These are phyloP conservation scores for Leccinum boreale DNA, from an alignment of 768 basidiomycete genomes.

Conservation along the genomic window DNA sequence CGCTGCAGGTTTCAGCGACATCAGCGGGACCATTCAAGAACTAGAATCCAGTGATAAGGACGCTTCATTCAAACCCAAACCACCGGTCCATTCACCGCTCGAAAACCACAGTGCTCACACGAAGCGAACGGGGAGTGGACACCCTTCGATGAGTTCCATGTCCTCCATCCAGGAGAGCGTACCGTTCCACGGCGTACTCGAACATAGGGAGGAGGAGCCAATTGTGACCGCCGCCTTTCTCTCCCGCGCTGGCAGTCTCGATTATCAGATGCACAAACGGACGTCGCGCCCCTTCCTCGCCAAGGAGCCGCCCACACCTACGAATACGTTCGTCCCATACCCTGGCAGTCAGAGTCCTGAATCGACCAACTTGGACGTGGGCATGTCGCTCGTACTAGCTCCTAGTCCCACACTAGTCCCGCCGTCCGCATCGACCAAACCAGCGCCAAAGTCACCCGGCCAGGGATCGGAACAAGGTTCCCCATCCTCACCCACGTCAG, in stretches of 20 bases:
- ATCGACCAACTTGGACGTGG: slow-evolving; percentile 6
- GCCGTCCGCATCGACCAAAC: not conserved
- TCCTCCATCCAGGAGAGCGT: slow-evolving; percentile 39
- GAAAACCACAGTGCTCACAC: slow-evolving; percentile 16
- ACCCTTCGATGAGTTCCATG: slow-evolving; percentile 44
- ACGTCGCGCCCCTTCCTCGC: not conserved
- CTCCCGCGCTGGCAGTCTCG: slow-evolving; percentile 17
- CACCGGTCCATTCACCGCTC: slow-evolving; percentile 2
- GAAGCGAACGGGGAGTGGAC: slow-evolving; percentile 27
- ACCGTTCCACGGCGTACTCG: not conserved
- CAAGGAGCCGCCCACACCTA: not conserved
- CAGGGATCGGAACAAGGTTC: slow-evolving; percentile 6
- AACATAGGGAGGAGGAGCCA: not conserved
- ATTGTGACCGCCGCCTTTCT: slow-evolving; percentile 4
- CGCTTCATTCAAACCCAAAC: not conserved
- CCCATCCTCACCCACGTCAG: slow-evolving; percentile 27
- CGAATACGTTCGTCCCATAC: not conserved
- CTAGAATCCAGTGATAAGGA: not conserved
- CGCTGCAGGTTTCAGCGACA: slow-evolving; percentile 41
- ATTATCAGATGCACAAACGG: slow-evolving; percentile 13
- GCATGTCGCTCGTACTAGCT: slow-evolving; percentile 6
- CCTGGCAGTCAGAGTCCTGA: not conserved
- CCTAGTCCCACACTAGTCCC: slow-evolving; percentile 14
- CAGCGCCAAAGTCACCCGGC: not conserved
- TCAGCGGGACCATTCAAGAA: slow-evolving; percentile 22